Evolutionary conservation across 345 rosid species (phyloP), one percentile per base, ranked within the genome.

Genomic region (Pugionium cornutum): DNA sequence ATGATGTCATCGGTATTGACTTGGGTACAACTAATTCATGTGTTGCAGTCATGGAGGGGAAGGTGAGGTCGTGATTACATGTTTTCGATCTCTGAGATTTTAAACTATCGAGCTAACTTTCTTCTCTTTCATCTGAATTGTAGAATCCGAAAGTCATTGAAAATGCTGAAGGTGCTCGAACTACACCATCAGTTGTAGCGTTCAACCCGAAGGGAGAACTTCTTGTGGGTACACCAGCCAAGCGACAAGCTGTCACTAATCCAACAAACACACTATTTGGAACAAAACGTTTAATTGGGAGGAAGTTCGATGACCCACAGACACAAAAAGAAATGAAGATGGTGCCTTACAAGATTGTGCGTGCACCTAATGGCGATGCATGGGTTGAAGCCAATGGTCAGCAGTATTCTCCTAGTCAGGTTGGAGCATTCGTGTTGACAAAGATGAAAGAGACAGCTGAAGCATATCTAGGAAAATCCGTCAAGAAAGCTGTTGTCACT

Each of bases 41-140:
- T 71, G 99, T 94, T 68, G 79, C 95, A n/a, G 85, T 91, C 63
- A 94, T 94, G 99, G 99, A 94, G 67, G 99, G 99, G 41, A 94
- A 91, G 84, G 99, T 94, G 56, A 48, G 18, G 18, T 18, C 64
- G 1, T 67, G 41, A 11, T 27, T 5, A 26, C 10, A 7, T 7
- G 0, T 2, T 68, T 40, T 29, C 52, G 11, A 6, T 31, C 10
- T 57, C 7, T 30, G 3, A 29, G 31, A 3, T 37, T 11, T 45
- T 1, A 0, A 18, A 39, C 11, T 29, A 40, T 61, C 28, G 42
- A 30, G 63, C 27, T 68, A 2, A 25, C n/a, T 29, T 52, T 53
- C 44, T 42, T 58, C 48, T 44, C 26, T 28, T 9, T 9, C 3
- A 5, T 45, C 33, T 53, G 52, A 18, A 67, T 54, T 61, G 64